Evolutionary conservation across 176 grass and related monocot species (phyloP).

Genomic region (Lolium rigidum): DNA sequence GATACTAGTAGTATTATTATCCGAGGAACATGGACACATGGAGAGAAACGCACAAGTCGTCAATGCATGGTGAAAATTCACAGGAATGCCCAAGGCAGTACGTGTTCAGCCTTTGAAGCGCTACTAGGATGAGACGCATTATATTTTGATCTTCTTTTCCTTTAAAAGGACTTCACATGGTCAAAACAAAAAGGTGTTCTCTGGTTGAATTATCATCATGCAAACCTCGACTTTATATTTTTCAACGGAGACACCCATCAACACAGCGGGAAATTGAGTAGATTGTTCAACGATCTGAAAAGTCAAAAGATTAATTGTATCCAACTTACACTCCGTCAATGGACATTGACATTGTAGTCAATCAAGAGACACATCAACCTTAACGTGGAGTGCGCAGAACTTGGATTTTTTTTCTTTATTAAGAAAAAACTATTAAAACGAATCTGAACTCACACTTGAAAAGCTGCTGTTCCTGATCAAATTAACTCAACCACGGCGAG

Average conservation of each 20-base stretch:
- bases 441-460: no score
- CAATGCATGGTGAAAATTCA: neutral
- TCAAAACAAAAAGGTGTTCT: neutral
- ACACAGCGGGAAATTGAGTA: neutral
- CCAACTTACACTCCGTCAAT: no score
- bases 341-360: no score
- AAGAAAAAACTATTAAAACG: no score
- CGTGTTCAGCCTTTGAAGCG: neutral
- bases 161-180: neutral
- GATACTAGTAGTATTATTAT: slow-evolving; percentile 1
- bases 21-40: neutral
- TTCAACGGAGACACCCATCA: neutral
- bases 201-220: neutral
- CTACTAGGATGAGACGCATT: neutral
- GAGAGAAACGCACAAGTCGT: neutral
- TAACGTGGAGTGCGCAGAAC: no score
- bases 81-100: neutral
- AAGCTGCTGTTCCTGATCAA: no score
- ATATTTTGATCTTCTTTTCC: neutral
- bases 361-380: no score
- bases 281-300: neutral
- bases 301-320: no score
- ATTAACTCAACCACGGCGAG: no score
- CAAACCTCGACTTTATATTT: neutral
- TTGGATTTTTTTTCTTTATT: no score